Base-by-base conservation (phyloP, 352 stramenopile species). In the Phytophthora cryptogea region DNA sequence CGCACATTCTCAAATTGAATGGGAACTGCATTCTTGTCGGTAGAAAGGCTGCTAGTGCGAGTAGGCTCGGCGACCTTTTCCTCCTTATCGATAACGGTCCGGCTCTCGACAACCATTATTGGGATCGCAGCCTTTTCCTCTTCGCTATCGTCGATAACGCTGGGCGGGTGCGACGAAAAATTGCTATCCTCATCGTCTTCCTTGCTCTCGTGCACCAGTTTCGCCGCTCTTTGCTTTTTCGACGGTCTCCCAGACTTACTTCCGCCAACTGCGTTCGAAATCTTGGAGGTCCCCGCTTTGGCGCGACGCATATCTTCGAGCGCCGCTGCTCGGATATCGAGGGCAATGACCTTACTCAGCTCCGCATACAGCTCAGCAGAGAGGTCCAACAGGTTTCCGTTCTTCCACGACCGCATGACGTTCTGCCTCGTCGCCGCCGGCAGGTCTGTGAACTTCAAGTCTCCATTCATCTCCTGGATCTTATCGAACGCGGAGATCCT, bases 381-480 rank as follows among this genome's bases (percentile, higher is more conserved):
- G 11, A 78, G 28, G 52, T 78, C 70, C 31, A 78, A 20, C 35
- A 74, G 20, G 13, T 78, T 78, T 8, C 55, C 41, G 31, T 68
- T 76, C 43, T 76, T 72, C 70, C 70, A 78, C 0, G 60, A 66
- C n/a, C 63, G 57, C 23, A 78, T 64, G 43, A 62, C 44, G 8
- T 36, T 64, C 27, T 65, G 53, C 23, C 70, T 55, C 13, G 54
- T 43, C 0, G 44, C 31, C 10, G 39, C 1, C 0, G 66, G 46
- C 11, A 78, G 47, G 14, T 70, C 55, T 3, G 58, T 48, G 47
- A 71, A 78, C 36, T 46, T 57, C 1, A 39, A 17, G 20, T 68
- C 55, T 36, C 66, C 70, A 36, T 71, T 72, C 51, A 70, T 61
- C 40, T 73, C 51, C 40, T 78, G 70, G 14, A 68, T 67, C 43